phyloP scores from a whole-genome alignment of 176 grass and related monocot genomes.

The Poa pratensis region DNA sequence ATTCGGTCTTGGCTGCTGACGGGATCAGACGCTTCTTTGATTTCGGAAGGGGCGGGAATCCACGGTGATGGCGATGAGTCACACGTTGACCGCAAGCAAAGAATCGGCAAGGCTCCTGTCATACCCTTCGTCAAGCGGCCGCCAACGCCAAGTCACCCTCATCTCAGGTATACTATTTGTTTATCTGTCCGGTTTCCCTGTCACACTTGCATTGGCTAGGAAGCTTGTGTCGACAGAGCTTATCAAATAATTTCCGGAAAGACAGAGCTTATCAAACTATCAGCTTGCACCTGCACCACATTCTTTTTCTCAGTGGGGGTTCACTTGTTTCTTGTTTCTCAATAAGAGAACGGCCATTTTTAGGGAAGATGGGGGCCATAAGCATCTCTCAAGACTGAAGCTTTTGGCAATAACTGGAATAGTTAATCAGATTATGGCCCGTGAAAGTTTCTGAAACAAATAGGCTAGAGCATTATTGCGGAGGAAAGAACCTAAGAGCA shows the following conservation, averaged over 20 bases:
- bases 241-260: not conserved
- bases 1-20: not conserved
- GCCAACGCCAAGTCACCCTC: not conserved
- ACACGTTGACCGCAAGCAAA: not conserved
- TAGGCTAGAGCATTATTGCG: not conserved
- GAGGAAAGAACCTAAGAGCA: not conserved
- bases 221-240: not conserved
- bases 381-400: not conserved
- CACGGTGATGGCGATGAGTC: not conserved
- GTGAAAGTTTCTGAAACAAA: not conserved
- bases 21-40: not conserved
- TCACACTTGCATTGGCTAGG: not conserved
- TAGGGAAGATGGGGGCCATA: not conserved
- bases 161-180: not conserved
- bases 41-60: constrained; percentile 2
- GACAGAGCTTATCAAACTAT: not conserved
- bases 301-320: not conserved
- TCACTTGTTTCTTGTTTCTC: not conserved
- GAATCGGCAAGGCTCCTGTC: constrained; percentile 1
- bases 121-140: not conserved
- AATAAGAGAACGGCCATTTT: not conserved
- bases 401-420: not conserved
- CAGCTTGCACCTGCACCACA: too few relatives aligned
- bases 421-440: not conserved
- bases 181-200: not conserved